Base-by-base conservation (phyloP, 441 rosid genomes). In the Syzygium syzygioides region DNA sequence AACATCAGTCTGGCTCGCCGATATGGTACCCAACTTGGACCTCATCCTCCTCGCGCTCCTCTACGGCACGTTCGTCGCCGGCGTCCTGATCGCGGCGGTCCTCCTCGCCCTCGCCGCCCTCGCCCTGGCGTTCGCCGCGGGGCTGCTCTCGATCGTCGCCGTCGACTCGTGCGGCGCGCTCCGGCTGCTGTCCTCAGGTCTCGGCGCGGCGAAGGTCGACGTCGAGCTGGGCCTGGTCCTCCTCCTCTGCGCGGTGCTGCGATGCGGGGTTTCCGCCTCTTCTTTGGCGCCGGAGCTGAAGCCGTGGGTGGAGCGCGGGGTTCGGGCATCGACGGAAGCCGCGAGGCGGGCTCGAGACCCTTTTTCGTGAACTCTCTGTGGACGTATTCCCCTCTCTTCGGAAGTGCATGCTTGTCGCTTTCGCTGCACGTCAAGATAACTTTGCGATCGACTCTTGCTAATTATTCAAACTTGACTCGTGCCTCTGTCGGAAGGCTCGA, bases 1-100 rank as follows among this genome's bases (percentile, higher is more conserved):
- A 45, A 1, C 48, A 45, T 7, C 48, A 45, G 48, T 45, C 48
- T 5, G 55, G 23, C 32, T 13, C 50, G 45, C 17, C 15, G 55
- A 80, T 1, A 92, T 91, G 93, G 20, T 90, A 4, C 89, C 95
- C 71, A 92, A 90, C 87, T 11, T 92, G 41, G 94, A 94, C 79
- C 83, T 94, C 28, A 88, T 92, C 87, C 90, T 93, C 53, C 25
- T 91, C 23, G 85, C 91, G 17, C n/a, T 89, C 68, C 90, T 93
- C 85, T 85, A 91, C 79, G 93, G 88, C 62, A 87, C 91, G 18
- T 30, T 93, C 89, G 56, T 93, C 5, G 85, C 90, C 14, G 87
- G 66, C 85, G 34, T 45, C 66, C 80, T 93, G 20, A 54, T 92
- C 13, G 48, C 32, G 26, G 56, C 91, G 13, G 84, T 87, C 87